Evolutionary conservation across 2,329 filamentous ascomycete genomes (phyloP).

Genomic region (Myriosclerotinia curreyana): DNA sequence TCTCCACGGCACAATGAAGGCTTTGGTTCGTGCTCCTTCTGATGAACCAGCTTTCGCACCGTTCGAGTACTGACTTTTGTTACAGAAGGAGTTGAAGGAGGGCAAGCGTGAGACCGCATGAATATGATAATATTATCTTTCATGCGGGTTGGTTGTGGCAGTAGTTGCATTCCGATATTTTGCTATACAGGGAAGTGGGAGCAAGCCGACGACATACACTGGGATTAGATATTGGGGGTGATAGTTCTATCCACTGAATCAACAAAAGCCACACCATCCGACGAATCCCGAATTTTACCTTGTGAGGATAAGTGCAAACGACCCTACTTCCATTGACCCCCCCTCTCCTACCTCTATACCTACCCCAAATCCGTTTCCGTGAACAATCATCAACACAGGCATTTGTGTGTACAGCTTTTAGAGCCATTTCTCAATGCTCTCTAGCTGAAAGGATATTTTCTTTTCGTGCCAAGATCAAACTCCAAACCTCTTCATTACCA

Average conservation of each 20-base stretch:
- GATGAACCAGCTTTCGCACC: constrained; percentile 6
- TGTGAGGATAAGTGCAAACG: constrained; percentile 12
- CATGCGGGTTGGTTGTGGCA: constrained; percentile 34
- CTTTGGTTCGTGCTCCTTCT: constrained; percentile 61
- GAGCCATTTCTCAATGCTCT: constrained; percentile 44
- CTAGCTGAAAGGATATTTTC: constrained; percentile 47
- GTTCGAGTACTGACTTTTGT: constrained; percentile 22
- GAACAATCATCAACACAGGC: constrained; percentile 37
- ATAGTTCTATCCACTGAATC: constrained; percentile 34
- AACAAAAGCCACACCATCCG: constrained; percentile 32
- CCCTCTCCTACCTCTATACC: background rate
- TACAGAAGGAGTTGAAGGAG: constrained; percentile 95
- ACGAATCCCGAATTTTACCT: background rate
- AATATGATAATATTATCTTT: constrained; percentile 39
- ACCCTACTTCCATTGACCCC: background rate
- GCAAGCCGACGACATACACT: constrained; percentile 30
- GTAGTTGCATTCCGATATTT: constrained; percentile 33
- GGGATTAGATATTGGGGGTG: constrained; percentile 27
- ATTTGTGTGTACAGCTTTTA: constrained; percentile 53
- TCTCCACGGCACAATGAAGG: constrained; percentile 97
- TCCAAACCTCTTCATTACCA: constrained; percentile 57
- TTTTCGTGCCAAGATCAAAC: constrained; percentile 50
- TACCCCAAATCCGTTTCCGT: background rate
- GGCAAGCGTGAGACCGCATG: constrained; percentile 89
- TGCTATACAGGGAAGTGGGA: constrained; percentile 29